A percentile compares a stretch with the other conserved stretches of the same genome.
Evolutionary conservation across 2,329 filamentous ascomycete genomes (phyloP).

Genomic region (Talaromyces albobiverticillius): DNA sequence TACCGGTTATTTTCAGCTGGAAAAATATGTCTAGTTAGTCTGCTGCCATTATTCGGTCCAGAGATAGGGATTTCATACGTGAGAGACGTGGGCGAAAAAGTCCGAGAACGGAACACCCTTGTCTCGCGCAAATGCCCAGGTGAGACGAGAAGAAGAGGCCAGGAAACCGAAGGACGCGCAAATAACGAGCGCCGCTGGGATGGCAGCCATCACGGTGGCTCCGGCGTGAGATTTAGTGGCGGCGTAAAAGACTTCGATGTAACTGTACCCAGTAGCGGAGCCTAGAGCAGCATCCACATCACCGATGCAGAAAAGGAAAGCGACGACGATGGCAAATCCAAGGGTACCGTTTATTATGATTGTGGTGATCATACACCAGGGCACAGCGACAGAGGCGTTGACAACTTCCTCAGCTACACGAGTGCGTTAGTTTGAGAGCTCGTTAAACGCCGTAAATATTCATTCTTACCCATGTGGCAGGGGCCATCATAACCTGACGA

Average conservation of each 20-base stretch:
- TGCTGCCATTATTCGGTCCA: background rate
- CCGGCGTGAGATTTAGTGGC: conserved; percentile 39
- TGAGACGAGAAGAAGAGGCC: conserved; percentile 30
- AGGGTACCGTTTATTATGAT: conserved; percentile 34
- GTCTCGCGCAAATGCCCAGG: conserved; percentile 30
- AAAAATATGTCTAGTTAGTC: background rate
- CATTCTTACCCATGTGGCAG: background rate
- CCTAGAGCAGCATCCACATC: conserved; percentile 29
- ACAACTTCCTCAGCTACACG: conserved; percentile 38
- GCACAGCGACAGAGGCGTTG: conserved; percentile 33
- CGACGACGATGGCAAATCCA: conserved; percentile 34
- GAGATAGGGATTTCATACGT: conserved; percentile 12
- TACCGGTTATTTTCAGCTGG: conserved; percentile 21
- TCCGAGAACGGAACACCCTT: conserved; percentile 18
- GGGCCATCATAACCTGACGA: background rate
- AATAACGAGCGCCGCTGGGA: conserved; percentile 31
- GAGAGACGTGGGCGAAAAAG: conserved; percentile 23
- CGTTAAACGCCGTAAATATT: background rate
- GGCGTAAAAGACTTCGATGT: conserved; percentile 43
- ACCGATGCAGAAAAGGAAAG: conserved; percentile 32
- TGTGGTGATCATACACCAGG: conserved; percentile 32
- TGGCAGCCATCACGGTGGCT: conserved; percentile 25
- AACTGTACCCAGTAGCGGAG: conserved; percentile 35
- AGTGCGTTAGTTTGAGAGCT: background rate
- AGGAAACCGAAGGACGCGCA: conserved; percentile 29